Evolutionary conservation across 495 filamentous ascomycete genomes (phyloP), one percentile per base, ranked within the genome.

Genomic region (Xylaria telfairii): DNA sequence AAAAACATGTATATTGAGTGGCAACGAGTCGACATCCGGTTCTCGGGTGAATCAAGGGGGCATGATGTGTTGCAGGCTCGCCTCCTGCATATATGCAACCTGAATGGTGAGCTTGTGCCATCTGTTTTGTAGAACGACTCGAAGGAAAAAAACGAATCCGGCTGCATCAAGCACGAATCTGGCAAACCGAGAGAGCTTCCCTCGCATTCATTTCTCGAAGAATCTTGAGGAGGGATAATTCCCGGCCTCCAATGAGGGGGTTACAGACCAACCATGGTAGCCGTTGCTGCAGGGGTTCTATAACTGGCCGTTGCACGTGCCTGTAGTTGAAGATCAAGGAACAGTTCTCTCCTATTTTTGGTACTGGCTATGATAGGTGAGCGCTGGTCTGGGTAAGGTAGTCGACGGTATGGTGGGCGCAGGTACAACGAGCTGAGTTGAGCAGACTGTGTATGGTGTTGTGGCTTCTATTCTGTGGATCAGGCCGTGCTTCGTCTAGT

Each of bases 31-130:
- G 10, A 54, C 1, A 41, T 54, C 24, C 10, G 21, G 28, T 41
- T 21, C n/a, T 65, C 28, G 44, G 62, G 42, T 39, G 34, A 26
- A 54, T 53, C 7, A 32, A 66, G 46, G 64, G 61, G 47, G 32
- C 30, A 41, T 42, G 26, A n/a, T 49, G 61, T 66, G 64, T 66
- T 53, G 64, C 64, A 66, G 64, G 64, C 28, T 54, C 13, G 19
- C 34, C 28, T 66, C 64, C 47, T 66, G 64, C 64, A 66, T 66
- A 41, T 41, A 54, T 66, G 64, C 64, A 66, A 47, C 32, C 17
- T n/a, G 47, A 47, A 54, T 32, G 64, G 64, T 17, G 41, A 49
- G 46, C 34, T 54, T 66, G 34, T 28, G 46, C 47, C 47, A 54
- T 42, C 47, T 41, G 3, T 47, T 9, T 42, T 41, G n/a, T 15